Base-by-base conservation (phyloP, 768 basidiomycete species). In the Pleurotus eryngii region DNA sequence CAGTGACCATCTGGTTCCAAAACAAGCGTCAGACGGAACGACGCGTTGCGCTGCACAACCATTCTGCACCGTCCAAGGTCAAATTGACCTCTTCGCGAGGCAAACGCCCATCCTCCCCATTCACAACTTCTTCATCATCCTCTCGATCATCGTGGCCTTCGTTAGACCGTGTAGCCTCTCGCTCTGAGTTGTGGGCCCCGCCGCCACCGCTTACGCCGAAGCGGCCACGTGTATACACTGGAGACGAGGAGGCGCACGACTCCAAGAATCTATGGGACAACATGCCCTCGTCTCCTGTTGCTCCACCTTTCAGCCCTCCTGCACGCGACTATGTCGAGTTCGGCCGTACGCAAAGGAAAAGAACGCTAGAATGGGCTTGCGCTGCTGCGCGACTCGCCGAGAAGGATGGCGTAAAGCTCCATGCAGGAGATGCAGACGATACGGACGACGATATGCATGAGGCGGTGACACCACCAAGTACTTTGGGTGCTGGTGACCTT, bases 1-100 rank as follows among this genome's bases (percentile, higher is more conserved):
- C 84, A 1, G 84, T 86, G 54, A 86, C 87, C n/a, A 85, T 90
- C 40, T 91, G 89, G 89, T 90, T 90, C 68, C 89, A 91, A 71
- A 91, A 91, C 68, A 89, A 84, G 70, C 84, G 89, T 14, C 87
- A 90, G 64, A 85, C 82, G 40, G 83, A 85, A 61, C 81, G 83
- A 63, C 81, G 81, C 64, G 75, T 77, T 24, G 80, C 81, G 22
- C 70, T 80, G 47, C 71, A 74, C 60, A 61, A 58, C 39, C 47
- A 55, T 30, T 35, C 60, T 27, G 66, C 59, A 58, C 67, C 37
- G 60, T 70, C 61, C 64, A 73, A 37, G 65, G 74, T 55, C 63
- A 72, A 61, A 61, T 70, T 68, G 63, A 63, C 59, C 68, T 67
- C 38, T 68, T 61, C 61, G 61, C 66, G 20, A 63, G 61, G 8